Conservation (phyloP, 2,329 filamentous ascomycete species). For the Bipolaris gigantea region DNA sequence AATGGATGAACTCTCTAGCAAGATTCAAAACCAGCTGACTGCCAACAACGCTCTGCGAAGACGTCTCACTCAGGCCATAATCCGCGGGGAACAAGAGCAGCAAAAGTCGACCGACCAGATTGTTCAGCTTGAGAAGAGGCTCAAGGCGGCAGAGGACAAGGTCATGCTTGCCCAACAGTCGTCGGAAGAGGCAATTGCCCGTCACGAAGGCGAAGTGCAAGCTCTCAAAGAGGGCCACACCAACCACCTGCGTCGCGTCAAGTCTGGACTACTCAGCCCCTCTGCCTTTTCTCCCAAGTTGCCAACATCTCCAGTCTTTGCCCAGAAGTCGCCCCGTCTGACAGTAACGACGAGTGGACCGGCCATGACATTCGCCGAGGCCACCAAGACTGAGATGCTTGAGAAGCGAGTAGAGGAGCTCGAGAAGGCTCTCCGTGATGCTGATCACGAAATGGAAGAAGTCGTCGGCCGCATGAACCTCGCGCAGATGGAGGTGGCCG, state of each 20-base stretch:
- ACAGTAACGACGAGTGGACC: conserved; percentile 64
- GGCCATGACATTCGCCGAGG: conserved; percentile 64
- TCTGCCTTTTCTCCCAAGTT: conserved; percentile 59
- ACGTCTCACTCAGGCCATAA: conserved; percentile 77
- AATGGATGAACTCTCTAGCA: conserved; percentile 75
- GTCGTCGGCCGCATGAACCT: conserved; percentile 80
- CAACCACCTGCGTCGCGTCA: conserved; percentile 74
- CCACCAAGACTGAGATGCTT: conserved; percentile 72
- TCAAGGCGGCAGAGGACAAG: conserved; percentile 81
- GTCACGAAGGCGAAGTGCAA: conserved; percentile 83
- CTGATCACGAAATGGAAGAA: conserved; percentile 80
- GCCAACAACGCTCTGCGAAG: conserved; percentile 74
- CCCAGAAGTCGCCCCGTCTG: conserved; percentile 60
- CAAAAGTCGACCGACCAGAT: conserved; percentile 79
- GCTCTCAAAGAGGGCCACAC: conserved; percentile 76
- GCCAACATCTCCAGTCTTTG: conserved; percentile 65
- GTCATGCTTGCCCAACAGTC: conserved; percentile 80
- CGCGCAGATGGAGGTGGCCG: conserved; percentile 80
- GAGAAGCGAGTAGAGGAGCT: conserved; percentile 80
- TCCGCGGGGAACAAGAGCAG: conserved; percentile 82
- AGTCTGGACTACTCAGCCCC: conserved; percentile 54
- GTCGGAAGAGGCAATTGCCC: conserved; percentile 79
- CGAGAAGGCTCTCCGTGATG: conserved; percentile 75
- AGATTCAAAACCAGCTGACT: conserved; percentile 80
- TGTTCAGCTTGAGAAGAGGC: conserved; percentile 76